Base-by-base conservation (phyloP, 768 basidiomycete species). In the Phlebiopsis gigantea region DNA sequence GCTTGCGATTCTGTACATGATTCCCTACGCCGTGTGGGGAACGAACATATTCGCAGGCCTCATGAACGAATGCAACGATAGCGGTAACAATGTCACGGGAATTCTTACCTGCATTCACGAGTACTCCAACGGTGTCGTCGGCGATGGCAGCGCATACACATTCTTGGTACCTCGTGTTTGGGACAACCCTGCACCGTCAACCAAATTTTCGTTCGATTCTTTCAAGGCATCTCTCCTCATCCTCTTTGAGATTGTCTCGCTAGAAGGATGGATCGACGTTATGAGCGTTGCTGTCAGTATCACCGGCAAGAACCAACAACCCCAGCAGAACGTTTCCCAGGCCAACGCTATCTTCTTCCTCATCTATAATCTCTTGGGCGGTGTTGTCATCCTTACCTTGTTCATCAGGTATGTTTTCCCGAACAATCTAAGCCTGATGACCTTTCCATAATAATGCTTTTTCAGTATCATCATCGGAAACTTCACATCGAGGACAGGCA, bases 231-330 rank as follows among this genome's bases (percentile, higher is more conserved):
- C 92, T 0, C 75, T 98, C 41, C 79, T 98, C 53, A 97, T 98
- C 65, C 79, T 98, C 1, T 98, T 97, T 64, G 96, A 98, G 72
- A 93, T 96, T 62, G 92, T 98, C 22, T 96, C 94, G 0, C 74
- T 97, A 48, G 94, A 96, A 72, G 96, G 96, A 1, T 98, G 95
- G 96, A 81, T 90, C n/a, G 92, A 95, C 66, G 96, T 94, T 49
- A 88, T 97, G 88, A 73, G 71, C 34, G 79, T 86, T 24, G 87
- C 87, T 1, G 89, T 89, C 69, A 83, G 85, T 59, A 88, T 97
- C 61, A 85, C 81, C 1, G 90, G 87, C 4, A 66, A 61, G 21
- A 82, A 83, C 26, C 71, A 71, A 54, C 93, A 97, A 67, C 90
- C 93, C 0, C 71, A 79, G 57, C 77, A 72, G 41, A 89, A 95